Evolutionary conservation across 2,329 filamentous ascomycete species (phyloP), one percentile per base, ranked within the genome.

Genomic region (Phaeosphaeria sp.): DNA sequence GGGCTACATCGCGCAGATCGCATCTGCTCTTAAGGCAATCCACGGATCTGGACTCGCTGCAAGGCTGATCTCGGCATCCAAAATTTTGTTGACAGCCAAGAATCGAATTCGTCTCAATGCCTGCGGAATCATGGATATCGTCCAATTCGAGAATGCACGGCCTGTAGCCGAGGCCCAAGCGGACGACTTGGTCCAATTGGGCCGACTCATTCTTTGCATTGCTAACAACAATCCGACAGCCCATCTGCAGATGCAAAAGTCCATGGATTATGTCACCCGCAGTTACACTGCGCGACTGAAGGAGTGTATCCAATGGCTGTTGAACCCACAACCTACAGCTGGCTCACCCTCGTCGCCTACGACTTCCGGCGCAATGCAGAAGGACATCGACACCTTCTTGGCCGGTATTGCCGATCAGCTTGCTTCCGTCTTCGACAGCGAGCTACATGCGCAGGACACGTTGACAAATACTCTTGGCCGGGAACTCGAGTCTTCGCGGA

Each of bases 1-100:
- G 95, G 87, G 88, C 45, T 99, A 98, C 74, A 87, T 97, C 59
- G 90, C 93, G 6, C 95, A 99, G 76, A 89, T 99, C 60, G 89
- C 92, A 40, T 95, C 91, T 63, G 95, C 92, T 1, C 81, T 99
- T 36, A 94, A 92, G 73, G 86, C 91, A 0, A 94, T 99, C 40
- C 95, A 99, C 73, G 84, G 85, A 13, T 86, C 85, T 54, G 91
- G 91, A 20, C 83, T 98, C 42, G 94, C 95, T 21, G 94, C 93
- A 39, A 87, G 93, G 49, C 90, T 94, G 51, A 87, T 99, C 46
- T 92, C 95, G 57, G 84, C 91, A 13, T 94, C 87, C 78, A 98
- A 98, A 76, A 89, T 99, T 56, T 84, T 99, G 17, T 74, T 98
- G 21, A 97, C 94, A 0, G 91, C 92, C 45, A 97, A 94, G 78